Conservation (phyloP, 768 basidiomycete species). For the Naganishia onofrii region DNA sequence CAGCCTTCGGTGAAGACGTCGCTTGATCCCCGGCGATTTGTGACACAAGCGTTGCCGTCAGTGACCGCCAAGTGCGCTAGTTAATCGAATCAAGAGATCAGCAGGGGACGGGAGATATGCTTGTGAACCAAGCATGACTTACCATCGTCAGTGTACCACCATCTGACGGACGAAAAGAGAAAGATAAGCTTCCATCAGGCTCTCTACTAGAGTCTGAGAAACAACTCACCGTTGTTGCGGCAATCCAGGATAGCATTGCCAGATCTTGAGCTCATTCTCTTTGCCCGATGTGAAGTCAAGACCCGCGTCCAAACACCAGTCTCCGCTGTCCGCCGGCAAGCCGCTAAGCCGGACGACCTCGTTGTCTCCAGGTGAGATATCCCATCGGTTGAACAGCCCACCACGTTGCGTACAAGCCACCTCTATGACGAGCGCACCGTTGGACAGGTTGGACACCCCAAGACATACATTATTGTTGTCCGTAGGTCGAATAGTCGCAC, state of each 20-base stretch:
- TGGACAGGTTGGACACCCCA: not conserved
- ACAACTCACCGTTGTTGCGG: slow-evolving; percentile 10
- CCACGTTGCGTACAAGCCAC: not conserved
- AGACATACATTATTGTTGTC: not conserved
- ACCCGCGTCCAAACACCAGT: slow-evolving; percentile 22
- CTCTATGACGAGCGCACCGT: not conserved
- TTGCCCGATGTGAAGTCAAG: not conserved
- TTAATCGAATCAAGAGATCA: no score
- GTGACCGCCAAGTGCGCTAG: not conserved
- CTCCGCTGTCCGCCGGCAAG: slow-evolving; percentile 9
- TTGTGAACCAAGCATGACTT: not conserved
- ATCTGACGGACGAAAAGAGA: no score
- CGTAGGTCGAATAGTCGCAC: slow-evolving; percentile 6
- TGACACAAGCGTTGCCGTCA: slow-evolving; percentile 1
- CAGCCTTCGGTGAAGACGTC: slow-evolving; percentile 2
- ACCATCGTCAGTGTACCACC: slow-evolving; percentile 6
- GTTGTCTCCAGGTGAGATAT: slow-evolving; percentile 15
- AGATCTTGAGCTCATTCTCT: not conserved
- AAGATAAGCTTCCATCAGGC: no score
- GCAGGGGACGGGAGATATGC: not conserved
- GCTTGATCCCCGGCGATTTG: not conserved
- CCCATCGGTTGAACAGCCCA: slow-evolving; percentile 10
- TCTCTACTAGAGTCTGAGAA: no score
- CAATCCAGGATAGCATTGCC: slow-evolving; percentile 1
- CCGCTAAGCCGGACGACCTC: slow-evolving; percentile 15